These are phyloP conservation scores for Clathrospora elynae DNA, from an alignment of 2,329 filamentous ascomycete genomes.

Conservation along the genomic window DNA sequence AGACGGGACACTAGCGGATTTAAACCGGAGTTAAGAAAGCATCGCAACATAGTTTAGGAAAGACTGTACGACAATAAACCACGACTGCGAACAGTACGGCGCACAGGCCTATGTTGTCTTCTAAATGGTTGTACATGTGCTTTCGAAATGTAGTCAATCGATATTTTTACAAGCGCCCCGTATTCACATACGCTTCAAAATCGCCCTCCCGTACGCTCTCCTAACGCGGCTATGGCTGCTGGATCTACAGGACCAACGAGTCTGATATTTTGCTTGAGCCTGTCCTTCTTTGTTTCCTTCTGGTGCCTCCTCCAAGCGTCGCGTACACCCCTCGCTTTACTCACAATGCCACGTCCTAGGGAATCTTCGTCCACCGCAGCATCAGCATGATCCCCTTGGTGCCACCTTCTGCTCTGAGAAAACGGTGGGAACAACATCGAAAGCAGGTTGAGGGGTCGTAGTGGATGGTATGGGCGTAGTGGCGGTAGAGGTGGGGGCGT, in stretches of 20 bases:
- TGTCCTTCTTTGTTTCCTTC: constrained; percentile 30
- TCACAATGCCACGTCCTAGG: constrained; percentile 22
- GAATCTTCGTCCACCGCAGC: constrained; percentile 7
- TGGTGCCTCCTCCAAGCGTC: constrained; percentile 30
- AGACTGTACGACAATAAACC: too few species aligned
- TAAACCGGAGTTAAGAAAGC: constrained; percentile 17
- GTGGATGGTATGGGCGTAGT: too few species aligned
- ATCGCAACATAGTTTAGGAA: too few species aligned
- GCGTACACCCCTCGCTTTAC: constrained; percentile 30
- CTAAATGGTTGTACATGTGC: too few species aligned
- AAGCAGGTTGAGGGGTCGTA: neutral
- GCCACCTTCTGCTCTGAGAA: constrained; percentile 1
- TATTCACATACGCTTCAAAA: too few species aligned
- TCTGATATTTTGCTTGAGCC: constrained; percentile 40
- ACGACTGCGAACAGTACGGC: too few species aligned
- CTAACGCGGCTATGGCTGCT: constrained; percentile 21
- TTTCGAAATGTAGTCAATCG: too few species aligned
- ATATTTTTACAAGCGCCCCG: too few species aligned
- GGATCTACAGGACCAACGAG: constrained; percentile 40
- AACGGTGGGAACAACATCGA: constrained; percentile 1
- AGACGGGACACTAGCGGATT: neutral
- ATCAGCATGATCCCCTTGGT: constrained; percentile 4
- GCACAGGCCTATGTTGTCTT: too few species aligned
- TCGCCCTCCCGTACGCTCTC: constrained; percentile 7
- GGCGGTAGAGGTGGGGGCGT: constrained; percentile 14